Evolutionary conservation across 2,329 filamentous ascomycete genomes (phyloP).

Genomic region (Periconia sp.): DNA sequence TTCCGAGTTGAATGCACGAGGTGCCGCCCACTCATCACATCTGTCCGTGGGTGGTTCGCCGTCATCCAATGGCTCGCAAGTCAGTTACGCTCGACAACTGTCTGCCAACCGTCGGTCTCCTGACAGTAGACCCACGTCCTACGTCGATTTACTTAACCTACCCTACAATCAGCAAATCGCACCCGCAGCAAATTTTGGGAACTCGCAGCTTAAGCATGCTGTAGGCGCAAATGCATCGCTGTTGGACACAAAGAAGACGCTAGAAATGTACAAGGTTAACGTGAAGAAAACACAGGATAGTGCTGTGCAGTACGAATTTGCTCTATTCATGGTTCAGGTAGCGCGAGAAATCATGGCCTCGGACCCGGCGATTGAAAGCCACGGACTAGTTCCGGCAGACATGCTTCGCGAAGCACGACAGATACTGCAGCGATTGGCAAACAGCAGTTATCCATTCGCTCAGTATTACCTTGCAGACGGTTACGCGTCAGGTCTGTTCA

Average conservation of each 20-base stretch:
- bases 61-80: conserved; percentile 43
- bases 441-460: conserved; percentile 90
- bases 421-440: conserved; percentile 83
- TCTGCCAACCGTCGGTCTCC: conserved; percentile 59
- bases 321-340: conserved; percentile 87
- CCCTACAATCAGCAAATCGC: conserved; percentile 80
- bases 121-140: conserved; percentile 60
- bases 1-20: conserved; percentile 68
- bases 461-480: conserved; percentile 98
- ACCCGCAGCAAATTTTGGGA: conserved; percentile 69
- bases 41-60: conserved; percentile 50
- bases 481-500: conserved; percentile 91
- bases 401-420: conserved; percentile 86
- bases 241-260: conserved; percentile 85
- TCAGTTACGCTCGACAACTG: conserved; percentile 48
- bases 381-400: conserved; percentile 54
- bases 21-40: conserved; percentile 57
- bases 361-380: conserved; percentile 32
- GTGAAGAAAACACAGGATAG: conserved; percentile 95
- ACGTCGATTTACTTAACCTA: conserved; percentile 62
- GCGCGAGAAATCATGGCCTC: conserved; percentile 68
- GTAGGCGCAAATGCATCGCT: conserved; percentile 90
- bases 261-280: conserved; percentile 96
- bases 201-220: conserved; percentile 73
- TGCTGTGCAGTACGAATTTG: conserved; percentile 93